These are phyloP conservation scores for Rhododendron molle DNA, from an alignment of 148 eudicot species.

Conservation along the genomic window DNA sequence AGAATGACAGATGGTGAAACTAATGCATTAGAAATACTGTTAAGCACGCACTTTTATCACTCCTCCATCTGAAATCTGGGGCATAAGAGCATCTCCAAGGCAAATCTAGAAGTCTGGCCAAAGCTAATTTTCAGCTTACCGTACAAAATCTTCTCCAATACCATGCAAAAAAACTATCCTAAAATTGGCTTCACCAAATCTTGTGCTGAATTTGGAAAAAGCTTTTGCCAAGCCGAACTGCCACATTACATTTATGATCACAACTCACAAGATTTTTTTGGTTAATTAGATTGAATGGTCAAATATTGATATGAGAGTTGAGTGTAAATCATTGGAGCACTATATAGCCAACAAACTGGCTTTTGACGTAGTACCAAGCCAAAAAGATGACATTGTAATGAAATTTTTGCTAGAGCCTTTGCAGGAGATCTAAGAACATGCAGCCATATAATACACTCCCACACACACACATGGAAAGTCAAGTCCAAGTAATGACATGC, in stretches of 20 bases:
- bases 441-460: not conserved
- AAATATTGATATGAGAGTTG: not conserved
- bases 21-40: not conserved
- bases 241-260: not conserved
- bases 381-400: not conserved
- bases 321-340: not conserved
- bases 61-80: not conserved
- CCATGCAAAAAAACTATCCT: not conserved
- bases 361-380: not conserved
- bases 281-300: not conserved
- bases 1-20: not conserved
- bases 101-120: not conserved
- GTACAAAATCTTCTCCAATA: not conserved
- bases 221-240: not conserved
- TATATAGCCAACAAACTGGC: not conserved
- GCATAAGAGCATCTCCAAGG: not conserved
- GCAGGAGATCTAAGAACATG: not conserved
- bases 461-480: not conserved
- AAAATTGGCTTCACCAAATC: not conserved
- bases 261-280: not conserved
- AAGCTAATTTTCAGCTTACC: not conserved
- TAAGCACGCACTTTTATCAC: not conserved
- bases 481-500: not conserved
- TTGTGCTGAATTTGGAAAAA: not conserved
- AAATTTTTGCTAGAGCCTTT: not conserved